phyloP scores from a whole-genome alignment of 192 early-diverging fungal genomes.

The Coemansia sp. region DNA sequence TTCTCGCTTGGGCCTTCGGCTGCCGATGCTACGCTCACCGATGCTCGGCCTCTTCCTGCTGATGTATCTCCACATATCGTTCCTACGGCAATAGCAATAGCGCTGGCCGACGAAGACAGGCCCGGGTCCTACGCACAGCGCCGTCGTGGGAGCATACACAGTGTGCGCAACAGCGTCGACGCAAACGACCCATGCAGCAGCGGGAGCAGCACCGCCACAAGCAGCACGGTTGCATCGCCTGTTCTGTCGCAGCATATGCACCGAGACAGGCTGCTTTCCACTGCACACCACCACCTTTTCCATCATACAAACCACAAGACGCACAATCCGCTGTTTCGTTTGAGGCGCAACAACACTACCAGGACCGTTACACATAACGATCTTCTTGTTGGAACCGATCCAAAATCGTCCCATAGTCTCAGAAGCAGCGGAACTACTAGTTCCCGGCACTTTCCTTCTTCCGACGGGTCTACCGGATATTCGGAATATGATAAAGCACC shows the following conservation, averaged over 20 bases:
- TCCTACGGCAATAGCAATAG: neutral
- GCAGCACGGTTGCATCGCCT: slow-evolving; percentile 29
- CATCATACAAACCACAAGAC: neutral
- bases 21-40: neutral
- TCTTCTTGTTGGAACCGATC: slow-evolving; percentile 12
- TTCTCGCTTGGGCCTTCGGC: neutral
- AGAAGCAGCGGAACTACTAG: neutral
- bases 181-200: slow-evolving; percentile 4
- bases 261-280: neutral
- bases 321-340: slow-evolving; percentile 1
- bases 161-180: neutral
- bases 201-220: slow-evolving; percentile 27
- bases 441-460: slow-evolving; percentile 16
- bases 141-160: slow-evolving; percentile 19
- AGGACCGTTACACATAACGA: slow-evolving; percentile 46
- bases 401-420: neutral
- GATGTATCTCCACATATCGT: neutral
- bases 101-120: slow-evolving; percentile 3
- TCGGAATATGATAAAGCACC: neutral
- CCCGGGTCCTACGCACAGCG: slow-evolving; percentile 21
- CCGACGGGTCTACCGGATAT: slow-evolving; percentile 11
- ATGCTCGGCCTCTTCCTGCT: neutral
- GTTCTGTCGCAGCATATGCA: neutral
- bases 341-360: slow-evolving; percentile 35
- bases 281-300: neutral